Base-by-base conservation (phyloP, 805 yeast species). In the Ogataea trehaloabstinens region DNA sequence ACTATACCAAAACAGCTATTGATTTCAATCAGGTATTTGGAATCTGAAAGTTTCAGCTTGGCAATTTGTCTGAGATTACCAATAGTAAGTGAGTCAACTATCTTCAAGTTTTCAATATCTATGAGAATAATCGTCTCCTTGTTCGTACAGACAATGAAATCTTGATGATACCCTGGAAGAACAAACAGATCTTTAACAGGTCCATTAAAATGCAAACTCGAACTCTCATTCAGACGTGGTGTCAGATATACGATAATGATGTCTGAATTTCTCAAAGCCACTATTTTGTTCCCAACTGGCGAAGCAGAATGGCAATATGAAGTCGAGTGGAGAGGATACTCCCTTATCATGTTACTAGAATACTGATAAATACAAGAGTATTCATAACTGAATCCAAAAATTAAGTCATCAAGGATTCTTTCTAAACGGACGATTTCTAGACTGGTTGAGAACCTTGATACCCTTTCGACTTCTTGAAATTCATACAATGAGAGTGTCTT, bases 151-250 rank as follows among this genome's bases (percentile, higher is more conserved):
- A 22, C 34, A 17, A 38, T 15, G 29, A 22, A 38, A 6, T 38
- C 34, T 7, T 13, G 24, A 3, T 17, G 20, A 19, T n/a, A 28
- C 6, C 44, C 44, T 5, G 21, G 18, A 2, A 41, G 15, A 19
- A 29, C 4, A 10, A 19, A 17, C 21, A 41, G 13, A 12, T 37
- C 11, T 21, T 32, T 22, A 6, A 41, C 18, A 17, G 31, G 15
- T 5, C 44, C 44, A 7, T 24, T 24, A 28, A 41, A 32, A 20
- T 41, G 44, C 13, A 37, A 20, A 6, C 22, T 16, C 7, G 30
- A 17, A 10, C n/a, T 4, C 8, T 25, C 7, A 5, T 28, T 15
- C 7, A n/a, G 20, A 25, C 6, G 19, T 3, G 2, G 19, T 13
- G 15, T 22, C 25, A 38, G 33, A 8, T n/a, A 5, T 6, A 29